Evolutionary conservation across 2,329 filamentous ascomycete species (phyloP).

Genomic region (Neopestalotiopsis clavispora): DNA sequence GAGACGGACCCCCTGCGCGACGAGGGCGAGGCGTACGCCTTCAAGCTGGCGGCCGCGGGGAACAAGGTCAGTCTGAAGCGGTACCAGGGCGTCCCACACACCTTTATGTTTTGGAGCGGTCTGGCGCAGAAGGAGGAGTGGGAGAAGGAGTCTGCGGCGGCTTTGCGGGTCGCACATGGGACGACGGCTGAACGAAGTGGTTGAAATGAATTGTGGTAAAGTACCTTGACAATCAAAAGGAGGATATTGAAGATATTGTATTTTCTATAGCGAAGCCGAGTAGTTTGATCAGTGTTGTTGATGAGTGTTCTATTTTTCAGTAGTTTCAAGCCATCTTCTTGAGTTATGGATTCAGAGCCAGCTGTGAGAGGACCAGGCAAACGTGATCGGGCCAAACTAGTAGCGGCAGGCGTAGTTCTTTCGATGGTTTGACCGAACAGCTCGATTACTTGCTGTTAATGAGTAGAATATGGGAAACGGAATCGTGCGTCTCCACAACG

Average conservation of each 20-base stretch:
- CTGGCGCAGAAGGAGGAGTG: constrained; percentile 37
- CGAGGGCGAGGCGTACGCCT: constrained; percentile 53
- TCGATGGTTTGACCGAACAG: too few relatives aligned
- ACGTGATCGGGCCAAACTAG: too few relatives aligned
- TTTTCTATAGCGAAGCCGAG: neutral
- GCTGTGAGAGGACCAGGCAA: too few relatives aligned
- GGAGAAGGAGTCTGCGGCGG: constrained; percentile 36
- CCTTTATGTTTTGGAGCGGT: constrained; percentile 44
- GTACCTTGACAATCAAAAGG: neutral
- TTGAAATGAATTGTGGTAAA: neutral
- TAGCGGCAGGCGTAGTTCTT: too few relatives aligned
- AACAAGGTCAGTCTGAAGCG: constrained; percentile 50
- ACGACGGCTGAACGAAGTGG: neutral
- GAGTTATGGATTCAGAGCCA: too few relatives aligned
- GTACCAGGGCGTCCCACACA: constrained; percentile 53
- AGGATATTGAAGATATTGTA: too few relatives aligned
- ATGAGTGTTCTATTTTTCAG: too few relatives aligned
- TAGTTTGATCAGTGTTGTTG: too few relatives aligned
- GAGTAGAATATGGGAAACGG: too few relatives aligned
- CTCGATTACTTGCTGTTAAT: too few relatives aligned
- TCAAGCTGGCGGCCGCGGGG: constrained; percentile 46
- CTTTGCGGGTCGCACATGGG: constrained; percentile 36
- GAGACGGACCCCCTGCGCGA: constrained; percentile 50
- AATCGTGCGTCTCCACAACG: too few relatives aligned
- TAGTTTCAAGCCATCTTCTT: too few relatives aligned